Base-by-base conservation (phyloP, 306 rosid species). In the Castanea crenata region DNA sequence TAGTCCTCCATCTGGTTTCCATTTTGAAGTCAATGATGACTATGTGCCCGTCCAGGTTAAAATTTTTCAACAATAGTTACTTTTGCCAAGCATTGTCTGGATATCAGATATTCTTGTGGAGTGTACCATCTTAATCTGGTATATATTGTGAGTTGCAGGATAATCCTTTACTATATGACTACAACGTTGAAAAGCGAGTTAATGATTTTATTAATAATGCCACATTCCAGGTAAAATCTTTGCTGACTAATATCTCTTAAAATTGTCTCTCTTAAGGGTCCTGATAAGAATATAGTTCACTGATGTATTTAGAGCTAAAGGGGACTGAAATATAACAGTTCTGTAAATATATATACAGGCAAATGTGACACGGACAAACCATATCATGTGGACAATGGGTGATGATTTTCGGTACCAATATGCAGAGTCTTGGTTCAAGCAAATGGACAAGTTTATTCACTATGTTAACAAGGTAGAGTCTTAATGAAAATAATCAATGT, bases 341-440 rank as follows among this genome's bases (percentile, higher is more conserved):
- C 16, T 69, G 72, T 77, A 80, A 78, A 56, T 56, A 38, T 69
- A 16, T 77, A 31, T 75, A 27, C 81, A 94, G 98, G 94, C 89
- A 67, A 94, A 91, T 80, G 91, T 94, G 79, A 94, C 98, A 1
- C 86, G 92, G 88, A 86, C 92, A 23, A 91, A 88, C 77, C 98
- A 94, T 79, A 86, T 94, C 35, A 94, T 94, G 97, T 94, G 94
- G 94, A 94, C 98, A 64, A 94, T 94, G 98, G 98, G 98, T 56
- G 97, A 92, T 83, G 98, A 94, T 88, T 94, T 94, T 76, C 79
- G 52, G 75, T 94, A 94, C 86, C 97, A 92, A 77, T 91, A 92
- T 88, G 98, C 97, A 5, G 98, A 94, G 77, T 74, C 90, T 71
- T 94, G 97, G 98, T 94, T 92, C 78, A 94, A 87, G 76, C 94